Base-by-base conservation (phyloP, 1,284 basidiomycete genomes). In the Pyrrhoderma lamaoense region DNA sequence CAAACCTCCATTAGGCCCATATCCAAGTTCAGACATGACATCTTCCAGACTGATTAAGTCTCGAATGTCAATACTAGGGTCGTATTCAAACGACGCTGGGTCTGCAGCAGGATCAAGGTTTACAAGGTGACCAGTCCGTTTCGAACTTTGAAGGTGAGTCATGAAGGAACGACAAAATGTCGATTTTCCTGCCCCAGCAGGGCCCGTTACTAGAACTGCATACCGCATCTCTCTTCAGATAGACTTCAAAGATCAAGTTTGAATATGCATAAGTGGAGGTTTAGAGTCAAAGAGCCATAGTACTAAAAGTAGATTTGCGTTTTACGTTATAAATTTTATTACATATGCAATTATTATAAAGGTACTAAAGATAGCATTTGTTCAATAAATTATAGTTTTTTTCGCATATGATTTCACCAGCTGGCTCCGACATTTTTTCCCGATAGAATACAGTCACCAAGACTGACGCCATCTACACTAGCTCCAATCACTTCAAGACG, bases 21-120 rank as follows among this genome's bases (percentile, higher is more conserved):
- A 91, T 40, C 85, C 85, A 59, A 98, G 78, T 70, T 99, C 96
- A 44, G 77, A 79, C 96, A 99, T 99, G 46, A 96, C 93, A 70
- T 99, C 96, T 57, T 96, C 84, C 45, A 99, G 71, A 50, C 85
- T 89, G 61, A 99, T 85, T 49, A 99, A 75, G 63, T 99, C 92
- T 49, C 87, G 82, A 66, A 99, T 98, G 69, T 99, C 95, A 59
- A 99, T 89, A 16, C 80, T 80, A 1, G 96, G 96, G 59, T 89
- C 84, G 64, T 93, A 90, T 67, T 98, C 93, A 66, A 97, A 97
- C 53, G 87, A 85, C 31, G 77, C 73, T 4, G 80, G 71, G 56
- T 91, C 84, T 0, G 96, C 96, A 0, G 96, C 96, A 7, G 96
- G 96, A 67, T 99, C 96, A 57, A 99, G 81, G 68, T 99, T 99